Base-by-base conservation (phyloP, 495 filamentous ascomycete genomes). In the Neurospora sp. region DNA sequence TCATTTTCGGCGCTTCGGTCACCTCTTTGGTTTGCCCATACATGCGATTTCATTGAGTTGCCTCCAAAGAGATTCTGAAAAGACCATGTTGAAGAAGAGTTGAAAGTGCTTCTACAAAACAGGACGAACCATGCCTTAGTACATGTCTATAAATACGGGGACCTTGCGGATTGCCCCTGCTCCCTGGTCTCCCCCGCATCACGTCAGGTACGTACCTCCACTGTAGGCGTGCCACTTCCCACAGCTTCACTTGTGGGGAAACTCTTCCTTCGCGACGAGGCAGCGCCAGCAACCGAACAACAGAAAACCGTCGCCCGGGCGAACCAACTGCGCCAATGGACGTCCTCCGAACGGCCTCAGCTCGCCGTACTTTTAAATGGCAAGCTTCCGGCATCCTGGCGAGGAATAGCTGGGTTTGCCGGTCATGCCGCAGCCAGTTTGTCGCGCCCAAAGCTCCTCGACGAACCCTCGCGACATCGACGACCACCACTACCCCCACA, bases 391-490 rank as follows among this genome's bases (percentile, higher is more conserved):
- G 35, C 18, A 37, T 53, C 14, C 45, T 39, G 41, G 27, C 73
- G 40, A 71, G 73, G 73, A 68, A 35, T 1, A 65, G 48, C 69
- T 74, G 48, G 73, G 40, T 45, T 6, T 74, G 73, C 44, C 72
- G 27, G 59, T 73, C 74, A 12, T 75, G 74, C 69, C 40, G 18
- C 8, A 53, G 53, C 53, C 42, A 42, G 69, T 68, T 72, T 74
- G 31, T 74, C 74, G n/a, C 69, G 72, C 31, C 39, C 71, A 40
- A 35, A 69, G 38, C n/a, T 75, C 20, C 70, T 72, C 71, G 20
- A 70, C 77, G 37, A 53, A 69, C 22, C 69, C 6, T n/a, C 20
- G 39, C 70, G 70, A 31, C 48, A 3, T 22, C 37, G 38, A 68
- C 59, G 31, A 59, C 31, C 31, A 61, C 73, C 27, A 31, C 45